A percentile compares a stretch with the other conserved stretches of the same genome.
Evolutionary conservation across 1,139 yeast species (phyloP).

Genomic region (Blastobotrys apis): DNA sequence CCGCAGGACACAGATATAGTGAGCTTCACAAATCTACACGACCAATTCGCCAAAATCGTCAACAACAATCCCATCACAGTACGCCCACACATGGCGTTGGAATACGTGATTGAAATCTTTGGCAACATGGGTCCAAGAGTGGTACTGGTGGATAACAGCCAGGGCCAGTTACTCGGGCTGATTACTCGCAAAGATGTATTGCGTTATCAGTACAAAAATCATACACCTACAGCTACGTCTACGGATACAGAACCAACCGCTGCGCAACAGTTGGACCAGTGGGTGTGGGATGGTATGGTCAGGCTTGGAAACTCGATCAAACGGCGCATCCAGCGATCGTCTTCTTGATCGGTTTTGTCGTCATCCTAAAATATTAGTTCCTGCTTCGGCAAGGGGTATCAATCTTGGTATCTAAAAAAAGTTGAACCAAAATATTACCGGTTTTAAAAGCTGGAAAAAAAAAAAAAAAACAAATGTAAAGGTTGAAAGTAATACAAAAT

Average conservation of each 20-base stretch:
- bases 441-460: too few relatives aligned
- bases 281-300: constrained; percentile 23
- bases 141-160: constrained; percentile 56
- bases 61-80: constrained; percentile 64
- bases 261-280: constrained; percentile 27
- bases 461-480: too few relatives aligned
- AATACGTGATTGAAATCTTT: constrained; percentile 64
- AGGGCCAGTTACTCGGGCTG: constrained; percentile 53
- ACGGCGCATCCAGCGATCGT: background rate
- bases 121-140: constrained; percentile 76
- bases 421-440: too few relatives aligned
- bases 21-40: background rate
- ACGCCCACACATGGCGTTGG: constrained; percentile 51
- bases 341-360: background rate
- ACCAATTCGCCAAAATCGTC: constrained; percentile 34
- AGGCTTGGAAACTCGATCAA: background rate
- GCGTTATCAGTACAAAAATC: constrained; percentile 40
- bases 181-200: constrained; percentile 66
- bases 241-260: constrained; percentile 17
- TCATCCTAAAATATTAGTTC: too few relatives aligned
- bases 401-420: too few relatives aligned
- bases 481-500: too few relatives aligned
- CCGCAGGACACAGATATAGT: background rate
- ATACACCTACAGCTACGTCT: constrained; percentile 8
- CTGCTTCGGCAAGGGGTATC: too few relatives aligned